These are phyloP conservation scores for Striga asiatica DNA, from an alignment of 257 asterid species.

Conservation along the genomic window DNA sequence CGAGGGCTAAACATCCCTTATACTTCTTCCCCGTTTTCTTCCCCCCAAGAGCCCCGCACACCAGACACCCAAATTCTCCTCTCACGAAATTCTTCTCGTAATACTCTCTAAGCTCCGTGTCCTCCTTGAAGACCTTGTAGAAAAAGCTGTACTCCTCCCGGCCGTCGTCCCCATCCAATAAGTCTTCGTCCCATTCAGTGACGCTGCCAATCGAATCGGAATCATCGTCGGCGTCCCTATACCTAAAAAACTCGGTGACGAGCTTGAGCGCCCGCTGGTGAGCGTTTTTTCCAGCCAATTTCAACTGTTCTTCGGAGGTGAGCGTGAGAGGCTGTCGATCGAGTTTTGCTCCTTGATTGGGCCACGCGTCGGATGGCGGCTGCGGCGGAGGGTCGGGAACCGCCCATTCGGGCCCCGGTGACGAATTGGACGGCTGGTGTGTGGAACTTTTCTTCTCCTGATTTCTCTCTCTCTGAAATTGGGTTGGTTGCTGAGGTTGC, in stretches of 20 bases:
- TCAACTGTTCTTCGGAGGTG: slow-evolving; percentile 28
- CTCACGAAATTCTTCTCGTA: slow-evolving; percentile 34
- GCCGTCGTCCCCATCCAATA: slow-evolving; percentile 28
- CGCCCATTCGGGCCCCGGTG: slow-evolving; percentile 43
- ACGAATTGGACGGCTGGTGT: slow-evolving; percentile 15
- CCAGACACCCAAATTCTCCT: slow-evolving; percentile 64
- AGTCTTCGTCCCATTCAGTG: slow-evolving; percentile 34
- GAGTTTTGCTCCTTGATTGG: slow-evolving; percentile 7
- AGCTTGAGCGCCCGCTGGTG: slow-evolving; percentile 40
- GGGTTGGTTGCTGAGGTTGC: slow-evolving; percentile 22
- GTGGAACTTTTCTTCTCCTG: not conserved
- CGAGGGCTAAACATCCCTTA: slow-evolving; percentile 56
- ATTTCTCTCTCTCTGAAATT: slow-evolving; percentile 24
- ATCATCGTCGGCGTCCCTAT: slow-evolving; percentile 9
- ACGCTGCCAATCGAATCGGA: slow-evolving; percentile 16
- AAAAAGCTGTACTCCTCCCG: slow-evolving; percentile 26
- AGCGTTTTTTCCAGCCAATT: slow-evolving; percentile 20
- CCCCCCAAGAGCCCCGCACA: slow-evolving; percentile 50
- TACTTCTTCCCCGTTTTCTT: slow-evolving; percentile 44
- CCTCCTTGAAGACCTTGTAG: slow-evolving; percentile 37
- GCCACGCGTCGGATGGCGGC: slow-evolving; percentile 30
- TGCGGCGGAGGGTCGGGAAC: slow-evolving; percentile 27
- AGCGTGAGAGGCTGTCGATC: slow-evolving; percentile 11
- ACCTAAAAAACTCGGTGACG: slow-evolving; percentile 24
- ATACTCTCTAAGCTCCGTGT: slow-evolving; percentile 33